Percentiles rank a stretch among this genome's conserved stretches.
Evolutionary conservation across 805 yeast species (phyloP).

Genomic region (Lachancea nothofagi): DNA sequence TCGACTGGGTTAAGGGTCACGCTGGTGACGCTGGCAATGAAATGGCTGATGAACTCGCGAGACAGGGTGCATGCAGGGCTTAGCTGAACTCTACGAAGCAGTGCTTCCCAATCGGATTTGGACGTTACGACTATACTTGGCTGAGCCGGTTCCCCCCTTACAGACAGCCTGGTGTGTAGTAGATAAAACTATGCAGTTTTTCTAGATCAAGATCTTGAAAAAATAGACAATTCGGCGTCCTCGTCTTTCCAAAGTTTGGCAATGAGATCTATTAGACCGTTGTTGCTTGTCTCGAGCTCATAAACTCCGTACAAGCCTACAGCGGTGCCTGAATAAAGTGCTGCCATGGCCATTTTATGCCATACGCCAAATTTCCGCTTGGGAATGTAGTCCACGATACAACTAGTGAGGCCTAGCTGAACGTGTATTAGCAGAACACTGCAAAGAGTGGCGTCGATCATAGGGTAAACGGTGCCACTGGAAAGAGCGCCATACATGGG

Average conservation of each 20-base stretch:
- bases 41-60: slow-evolving; percentile 71
- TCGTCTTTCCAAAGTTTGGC: slow-evolving; percentile 35
- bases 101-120: too few species aligned
- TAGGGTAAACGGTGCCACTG: slow-evolving; percentile 43
- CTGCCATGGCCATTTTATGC: slow-evolving; percentile 55
- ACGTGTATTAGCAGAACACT: slow-evolving; percentile 56
- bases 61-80: slow-evolving; percentile 45
- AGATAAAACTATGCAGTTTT: too few species aligned
- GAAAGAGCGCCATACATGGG: slow-evolving; percentile 45
- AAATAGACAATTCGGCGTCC: slow-evolving; percentile 26
- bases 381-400: slow-evolving; percentile 77
- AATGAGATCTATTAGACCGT: slow-evolving; percentile 54
- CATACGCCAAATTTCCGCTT: slow-evolving; percentile 62
- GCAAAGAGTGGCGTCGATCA: slow-evolving; percentile 52
- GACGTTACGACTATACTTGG: too few species aligned
- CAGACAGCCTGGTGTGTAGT: too few species aligned
- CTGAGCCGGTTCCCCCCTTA: too few species aligned
- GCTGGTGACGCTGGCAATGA: slow-evolving; percentile 66
- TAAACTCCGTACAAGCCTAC: slow-evolving; percentile 68
- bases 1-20: slow-evolving; percentile 72
- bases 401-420: slow-evolving; percentile 66
- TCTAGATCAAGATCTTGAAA: slow-evolving; percentile 16
- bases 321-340: slow-evolving; percentile 58
- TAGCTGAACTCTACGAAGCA: background rate
- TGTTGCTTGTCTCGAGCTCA: slow-evolving; percentile 57